Evolutionary conservation across 208 protist species (phyloP), one percentile per base, ranked within the genome.

Genomic region (Hexamita inflata): DNA sequence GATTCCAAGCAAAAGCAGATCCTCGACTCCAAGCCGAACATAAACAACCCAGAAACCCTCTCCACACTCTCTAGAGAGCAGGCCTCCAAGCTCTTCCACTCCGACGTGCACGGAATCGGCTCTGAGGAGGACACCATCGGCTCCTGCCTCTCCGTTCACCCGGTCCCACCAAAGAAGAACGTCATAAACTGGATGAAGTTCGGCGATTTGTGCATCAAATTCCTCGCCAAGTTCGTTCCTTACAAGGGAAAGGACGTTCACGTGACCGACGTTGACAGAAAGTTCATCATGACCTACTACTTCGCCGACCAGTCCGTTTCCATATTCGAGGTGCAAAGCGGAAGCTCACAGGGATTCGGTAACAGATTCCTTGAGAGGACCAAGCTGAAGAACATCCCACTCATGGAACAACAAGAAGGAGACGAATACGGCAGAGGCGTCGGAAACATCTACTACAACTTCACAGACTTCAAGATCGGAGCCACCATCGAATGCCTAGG

Each of bases 141-240:
- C 38, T 85, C 59, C 77, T 85, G 75, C 73, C 32, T 84, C 29
- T 78, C 74, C 38, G 67, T 86, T 1, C 58, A 80, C 41, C 77
- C 78, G 30, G 81, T 84, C 45, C 60, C 77, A 45, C 81, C 80
- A 49, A 76, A 79, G 67, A 78, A 77, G 64, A 35, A 77, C 59
- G 38, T 77, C 32, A 19, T 40, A 11, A 59, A 58, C 11, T 41
- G 4, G 75, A 62, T 62, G 19, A 75, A 70, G 32, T 79, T 57
- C 29, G 59, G 79, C 40, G 84, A 91, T 42, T 88, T 93, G 78
- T 84, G 89, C 39, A 88, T 95, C 35, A 90, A 89, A 70, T 94
- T 94, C 80, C 76, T 81, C 24, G 90, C 87, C 38, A 78, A 40
- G 41, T 39, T 76, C 30, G 73, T 59, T 34, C 26, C 29, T 30